phyloP scores from a whole-genome alignment of 148 eudicot genomes.

The Pharnaceum exiguum region DNA sequence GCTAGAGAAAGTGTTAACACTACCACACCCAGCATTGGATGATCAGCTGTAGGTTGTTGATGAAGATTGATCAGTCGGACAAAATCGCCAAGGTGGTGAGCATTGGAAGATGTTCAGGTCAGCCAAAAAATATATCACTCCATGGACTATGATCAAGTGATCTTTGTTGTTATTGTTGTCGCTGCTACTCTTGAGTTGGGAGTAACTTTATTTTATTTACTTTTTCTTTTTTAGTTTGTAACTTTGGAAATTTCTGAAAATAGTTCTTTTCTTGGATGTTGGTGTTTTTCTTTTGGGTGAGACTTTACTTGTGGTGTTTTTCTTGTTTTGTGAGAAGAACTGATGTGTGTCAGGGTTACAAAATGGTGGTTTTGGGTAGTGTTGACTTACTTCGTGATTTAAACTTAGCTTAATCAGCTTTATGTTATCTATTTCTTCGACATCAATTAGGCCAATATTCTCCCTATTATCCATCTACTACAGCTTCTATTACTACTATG shows the following conservation, averaged over 20 bases:
- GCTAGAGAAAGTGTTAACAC: conserved; percentile 16
- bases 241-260: conserved; percentile 25
- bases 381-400: too few species aligned
- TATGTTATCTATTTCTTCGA: too few species aligned
- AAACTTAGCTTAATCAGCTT: too few species aligned
- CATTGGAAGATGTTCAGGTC: conserved; percentile 16
- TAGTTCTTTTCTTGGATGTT: conserved; percentile 11
- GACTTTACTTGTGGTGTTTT: conserved; percentile 2
- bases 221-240: background rate
- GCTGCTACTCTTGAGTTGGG: background rate
- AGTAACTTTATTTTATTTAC: background rate
- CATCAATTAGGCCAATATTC: too few species aligned
- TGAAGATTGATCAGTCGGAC: conserved; percentile 2
- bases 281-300: background rate
- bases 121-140: conserved; percentile 17
- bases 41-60: background rate
- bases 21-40: background rate
- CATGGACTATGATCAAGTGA: background rate
- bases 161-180: conserved; percentile 8
- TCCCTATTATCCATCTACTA: too few species aligned
- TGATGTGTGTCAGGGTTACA: background rate
- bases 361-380: too few species aligned
- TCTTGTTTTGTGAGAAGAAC: conserved; percentile 5
- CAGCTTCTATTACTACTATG: too few species aligned
- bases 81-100: background rate